A percentile compares a stretch with the other conserved stretches of the same genome.
phyloP scores from a whole-genome alignment of 352 stramenopile species.

The Pelagophyceae sp. region DNA sequence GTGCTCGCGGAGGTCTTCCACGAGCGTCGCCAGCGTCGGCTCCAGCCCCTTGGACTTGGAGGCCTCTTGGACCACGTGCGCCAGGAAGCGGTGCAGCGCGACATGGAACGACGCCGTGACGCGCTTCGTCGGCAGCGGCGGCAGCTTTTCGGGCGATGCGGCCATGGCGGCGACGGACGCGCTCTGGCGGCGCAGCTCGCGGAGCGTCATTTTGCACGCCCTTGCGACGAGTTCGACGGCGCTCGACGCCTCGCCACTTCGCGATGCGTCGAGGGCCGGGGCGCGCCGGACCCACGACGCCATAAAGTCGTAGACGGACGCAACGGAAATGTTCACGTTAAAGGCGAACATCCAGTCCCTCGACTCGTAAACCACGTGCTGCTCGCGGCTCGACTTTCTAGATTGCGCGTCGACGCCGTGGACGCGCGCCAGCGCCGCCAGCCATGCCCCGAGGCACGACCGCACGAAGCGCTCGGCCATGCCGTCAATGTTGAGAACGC shows the following conservation, averaged over 20 bases:
- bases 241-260: no score
- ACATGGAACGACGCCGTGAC: conserved; percentile 55
- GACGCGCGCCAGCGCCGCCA: conserved; percentile 39
- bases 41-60: conserved; percentile 5
- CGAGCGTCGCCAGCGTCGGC: conserved; percentile 13
- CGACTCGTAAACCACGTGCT: conserved; percentile 55
- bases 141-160: background rate
- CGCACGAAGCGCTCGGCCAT: conserved; percentile 72
- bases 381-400: conserved; percentile 44
- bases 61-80: conserved; percentile 51
- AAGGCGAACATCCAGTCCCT: conserved; percentile 66
- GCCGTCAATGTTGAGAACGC: conserved; percentile 91
- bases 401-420: conserved; percentile 60
- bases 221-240: background rate
- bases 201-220: background rate
- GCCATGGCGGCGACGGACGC: background rate
- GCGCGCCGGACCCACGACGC: conserved; percentile 50
- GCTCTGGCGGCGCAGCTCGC: background rate
- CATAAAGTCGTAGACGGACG: conserved; percentile 59
- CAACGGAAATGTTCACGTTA: conserved; percentile 62
- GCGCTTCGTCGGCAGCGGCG: background rate
- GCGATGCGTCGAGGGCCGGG: background rate
- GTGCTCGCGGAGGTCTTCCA: background rate
- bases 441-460: conserved; percentile 30
- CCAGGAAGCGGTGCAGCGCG: conserved; percentile 60